Base-by-base conservation (phyloP, 495 filamentous ascomycete genomes). In the Lasiosphaeria hispida region DNA sequence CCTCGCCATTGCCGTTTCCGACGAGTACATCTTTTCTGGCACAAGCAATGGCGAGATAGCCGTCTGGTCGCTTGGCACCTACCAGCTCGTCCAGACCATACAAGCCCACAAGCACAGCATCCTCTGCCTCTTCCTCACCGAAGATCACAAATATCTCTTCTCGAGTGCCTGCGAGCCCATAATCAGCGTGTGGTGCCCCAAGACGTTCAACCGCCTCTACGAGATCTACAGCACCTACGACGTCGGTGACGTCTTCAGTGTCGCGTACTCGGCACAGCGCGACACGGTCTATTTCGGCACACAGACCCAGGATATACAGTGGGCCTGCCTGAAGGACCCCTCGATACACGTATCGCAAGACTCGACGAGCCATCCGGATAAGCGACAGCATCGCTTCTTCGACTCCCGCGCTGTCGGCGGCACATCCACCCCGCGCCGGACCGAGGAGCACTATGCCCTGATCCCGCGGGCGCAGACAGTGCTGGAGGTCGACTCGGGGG, bases 101-200 rank as follows among this genome's bases (percentile, higher is more conserved):
- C 86, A 90, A 60, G 94, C 88, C 10, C 94, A 98, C 74, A 86
- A 86, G 65, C 88, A 92, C 37, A 95, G 91, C 66, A 91, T 98
- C 40, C 85, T 98, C 39, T 88, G 84, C 62, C 81, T 98, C 3
- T 90, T 82, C 68, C 78, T 97, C 1, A 90, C 88, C 8, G 76
- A 84, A 37, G 89, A 94, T 69, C 72, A 82, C 39, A 78, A 79
- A 40, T 75, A 94, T 13, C 85, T 98, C 13, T 94, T 98, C 69
- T 97, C 95, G 35, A 92, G 87, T 66, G 95, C 90, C 14, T 92
- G 91, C 39, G 95, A 98, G 68, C 91, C 93, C 5, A 88, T 96
- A 58, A 85, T 97, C 53, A 96, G 94, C 70, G 90, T 94, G 52
- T 80, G 83, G 74, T 75, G 73, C 64, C 72, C 78, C 38, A 71